phyloP scores from a whole-genome alignment of 805 yeast species.

The Blastobotrys mokoenaii region DNA sequence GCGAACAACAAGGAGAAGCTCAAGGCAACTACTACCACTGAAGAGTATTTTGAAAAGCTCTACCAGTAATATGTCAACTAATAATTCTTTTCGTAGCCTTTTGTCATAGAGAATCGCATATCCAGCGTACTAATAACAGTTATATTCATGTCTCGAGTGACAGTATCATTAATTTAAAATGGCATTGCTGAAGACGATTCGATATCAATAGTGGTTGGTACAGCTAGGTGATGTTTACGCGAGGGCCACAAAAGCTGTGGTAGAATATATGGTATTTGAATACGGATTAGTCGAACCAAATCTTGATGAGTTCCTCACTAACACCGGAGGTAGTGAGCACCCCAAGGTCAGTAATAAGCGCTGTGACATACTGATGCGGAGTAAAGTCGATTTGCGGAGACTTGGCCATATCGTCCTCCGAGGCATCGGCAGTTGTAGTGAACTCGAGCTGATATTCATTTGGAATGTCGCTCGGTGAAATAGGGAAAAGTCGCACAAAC shows the following conservation, averaged over 20 bases:
- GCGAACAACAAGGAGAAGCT: slow-evolving; percentile 13
- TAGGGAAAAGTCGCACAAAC: slow-evolving; percentile 91
- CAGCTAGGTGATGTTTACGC: too few species aligned
- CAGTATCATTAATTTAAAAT: too few species aligned
- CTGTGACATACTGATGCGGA: slow-evolving; percentile 91
- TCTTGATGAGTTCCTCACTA: slow-evolving; percentile 94
- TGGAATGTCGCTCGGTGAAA: slow-evolving; percentile 87
- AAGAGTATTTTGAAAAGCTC: slow-evolving; percentile 17
- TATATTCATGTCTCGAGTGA: too few species aligned
- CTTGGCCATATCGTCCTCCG: slow-evolving; percentile 25
- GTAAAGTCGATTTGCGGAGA: slow-evolving; percentile 81
- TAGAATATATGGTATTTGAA: too few species aligned
- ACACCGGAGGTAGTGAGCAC: slow-evolving; percentile 97
- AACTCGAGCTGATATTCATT: slow-evolving; percentile 43
- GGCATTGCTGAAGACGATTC: too few species aligned
- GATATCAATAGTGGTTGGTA: too few species aligned
- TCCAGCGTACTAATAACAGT: not conserved
- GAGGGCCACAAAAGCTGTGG: too few species aligned
- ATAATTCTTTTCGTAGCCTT: too few species aligned
- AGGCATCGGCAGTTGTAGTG: slow-evolving; percentile 19
- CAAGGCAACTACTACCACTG: slow-evolving; percentile 13
- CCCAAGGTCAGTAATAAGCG: slow-evolving; percentile 91
- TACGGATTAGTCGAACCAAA: slow-evolving; percentile 91
- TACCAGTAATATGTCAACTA: slow-evolving; percentile 1
- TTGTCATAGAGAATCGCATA: not conserved